These are phyloP conservation scores for Wickerhamia fluorescens DNA, from an alignment of 805 yeast genomes.

Conservation along the genomic window DNA sequence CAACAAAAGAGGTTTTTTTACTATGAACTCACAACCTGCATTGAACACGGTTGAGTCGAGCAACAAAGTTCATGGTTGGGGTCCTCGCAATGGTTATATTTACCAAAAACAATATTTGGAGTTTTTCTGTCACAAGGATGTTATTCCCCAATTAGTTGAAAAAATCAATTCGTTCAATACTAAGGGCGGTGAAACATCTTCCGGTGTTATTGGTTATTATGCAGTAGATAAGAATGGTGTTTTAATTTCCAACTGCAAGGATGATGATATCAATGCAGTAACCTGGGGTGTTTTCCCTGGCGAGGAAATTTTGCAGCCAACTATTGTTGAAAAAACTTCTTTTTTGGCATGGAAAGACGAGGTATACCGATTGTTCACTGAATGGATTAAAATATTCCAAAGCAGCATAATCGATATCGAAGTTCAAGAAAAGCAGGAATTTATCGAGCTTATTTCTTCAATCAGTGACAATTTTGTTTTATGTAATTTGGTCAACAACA, in stretches of 20 bases:
- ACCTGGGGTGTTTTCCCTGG: slow-evolving; percentile 99
- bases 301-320: slow-evolving; percentile 89
- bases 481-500: slow-evolving; percentile 87
- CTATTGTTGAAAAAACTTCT: slow-evolving; percentile 86
- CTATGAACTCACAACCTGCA: slow-evolving; percentile 93
- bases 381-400: slow-evolving; percentile 61
- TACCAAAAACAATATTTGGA: slow-evolving; percentile 93
- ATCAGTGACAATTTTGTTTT: slow-evolving; percentile 59
- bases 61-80: slow-evolving; percentile 84
- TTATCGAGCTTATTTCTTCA: slow-evolving; percentile 37
- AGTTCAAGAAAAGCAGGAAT: slow-evolving; percentile 19
- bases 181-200: slow-evolving; percentile 29
- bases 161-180: slow-evolving; percentile 41
- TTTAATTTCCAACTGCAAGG: slow-evolving; percentile 61
- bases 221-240: slow-evolving; percentile 57
- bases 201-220: slow-evolving; percentile 60
- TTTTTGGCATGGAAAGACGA: slow-evolving; percentile 98
- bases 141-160: slow-evolving; percentile 28
- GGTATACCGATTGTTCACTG: slow-evolving; percentile 73
- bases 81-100: slow-evolving; percentile 87
- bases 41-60: slow-evolving; percentile 71
- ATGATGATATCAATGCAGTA: slow-evolving; percentile 83
- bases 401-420: slow-evolving; percentile 27
- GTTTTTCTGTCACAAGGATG: slow-evolving; percentile 60
- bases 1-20: slow-evolving; percentile 62